Base-by-base conservation (phyloP, 805 yeast species). In the Candida berthetii region DNA sequence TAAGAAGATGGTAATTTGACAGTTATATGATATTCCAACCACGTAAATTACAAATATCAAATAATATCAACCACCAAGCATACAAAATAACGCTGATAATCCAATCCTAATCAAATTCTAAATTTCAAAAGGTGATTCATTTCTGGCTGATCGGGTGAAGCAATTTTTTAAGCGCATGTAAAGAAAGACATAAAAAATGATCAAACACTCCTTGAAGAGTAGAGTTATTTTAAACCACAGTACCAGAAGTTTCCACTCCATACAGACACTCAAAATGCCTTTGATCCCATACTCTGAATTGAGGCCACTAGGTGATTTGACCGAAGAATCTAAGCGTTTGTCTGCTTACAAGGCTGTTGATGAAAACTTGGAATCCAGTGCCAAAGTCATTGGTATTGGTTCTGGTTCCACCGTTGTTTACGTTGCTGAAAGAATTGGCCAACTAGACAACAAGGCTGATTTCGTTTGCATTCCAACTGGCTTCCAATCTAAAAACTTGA, bases 391-490 rank as follows among this genome's bases (percentile, higher is more conserved):
- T 15, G 99, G 99, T 33, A 80, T 93, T 47, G 99, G 99, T 11
- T 87, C 96, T 19, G 99, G 99, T 1, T 84, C 96, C 18, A 93
- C 99, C 0, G 99, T 93, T 4, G 85, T 93, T n/a, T 93, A 87
- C 60, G 96, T 85, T 45, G 99, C 96, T 19, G 98, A 93, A 62
- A 74, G 97, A 55, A 74, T 93, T 42, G 96, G 95, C 8, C 89
- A 85, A 62, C 47, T 65, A 48, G 68, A 69, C 32, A 64, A 67
- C 37, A 77, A 82, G 55, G 52, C 58, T 20, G 60, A 74, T 35
- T 80, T 86, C 49, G 75, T 80, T 27, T 93, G 96, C 64, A 80
- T 93, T 36, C 96, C 99, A 39, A 93, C 99, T 1, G 99, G 99
- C 2, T 93, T 90, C 72, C 99, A 93, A 66, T 84, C 95, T 36